These are phyloP conservation scores for Nectriaceae sp. DNA, from an alignment of 2,329 filamentous ascomycete species.

Conservation along the genomic window DNA sequence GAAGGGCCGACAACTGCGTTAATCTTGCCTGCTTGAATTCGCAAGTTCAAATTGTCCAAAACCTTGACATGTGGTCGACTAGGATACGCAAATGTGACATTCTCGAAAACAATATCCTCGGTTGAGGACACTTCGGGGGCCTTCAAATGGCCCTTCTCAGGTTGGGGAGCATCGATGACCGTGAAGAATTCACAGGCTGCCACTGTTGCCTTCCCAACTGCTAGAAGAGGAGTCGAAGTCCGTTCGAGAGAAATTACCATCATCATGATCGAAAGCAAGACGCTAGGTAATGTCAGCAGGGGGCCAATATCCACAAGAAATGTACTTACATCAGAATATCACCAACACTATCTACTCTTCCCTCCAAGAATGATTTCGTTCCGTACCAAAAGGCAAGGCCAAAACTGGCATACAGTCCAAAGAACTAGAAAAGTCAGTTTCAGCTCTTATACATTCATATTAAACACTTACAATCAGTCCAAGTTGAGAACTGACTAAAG, in stretches of 20 bases:
- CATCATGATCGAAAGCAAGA: conserved; percentile 61
- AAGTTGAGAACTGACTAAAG: conserved; percentile 55
- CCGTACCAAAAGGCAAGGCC: conserved; percentile 66
- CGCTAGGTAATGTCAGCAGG: conserved; percentile 29
- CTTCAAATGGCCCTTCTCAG: conserved; percentile 36
- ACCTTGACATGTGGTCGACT: conserved; percentile 65
- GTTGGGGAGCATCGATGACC: conserved; percentile 51
- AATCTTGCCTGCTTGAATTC: conserved; percentile 63
- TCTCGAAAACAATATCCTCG: conserved; percentile 51
- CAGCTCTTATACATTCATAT: not conserved
- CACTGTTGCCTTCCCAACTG: conserved; percentile 57
- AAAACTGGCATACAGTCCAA: conserved; percentile 54
- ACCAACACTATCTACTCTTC: conserved; percentile 49
- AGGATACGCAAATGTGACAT: conserved; percentile 75
- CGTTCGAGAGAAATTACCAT: conserved; percentile 58
- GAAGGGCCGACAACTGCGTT: conserved; percentile 76
- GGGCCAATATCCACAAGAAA: too few relatives aligned
- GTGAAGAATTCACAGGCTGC: conserved; percentile 60
- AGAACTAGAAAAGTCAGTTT: conserved; percentile 43
- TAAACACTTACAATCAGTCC: conserved; percentile 42
- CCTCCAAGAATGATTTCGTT: conserved; percentile 49
- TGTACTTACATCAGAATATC: conserved; percentile 55
- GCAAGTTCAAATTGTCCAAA: conserved; percentile 59
- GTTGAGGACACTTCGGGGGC: conserved; percentile 40
- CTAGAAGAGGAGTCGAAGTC: conserved; percentile 59